Evolutionary conservation across 2,329 filamentous ascomycete species (phyloP).

Genomic region (Cladosporium austrohemisphaericum): DNA sequence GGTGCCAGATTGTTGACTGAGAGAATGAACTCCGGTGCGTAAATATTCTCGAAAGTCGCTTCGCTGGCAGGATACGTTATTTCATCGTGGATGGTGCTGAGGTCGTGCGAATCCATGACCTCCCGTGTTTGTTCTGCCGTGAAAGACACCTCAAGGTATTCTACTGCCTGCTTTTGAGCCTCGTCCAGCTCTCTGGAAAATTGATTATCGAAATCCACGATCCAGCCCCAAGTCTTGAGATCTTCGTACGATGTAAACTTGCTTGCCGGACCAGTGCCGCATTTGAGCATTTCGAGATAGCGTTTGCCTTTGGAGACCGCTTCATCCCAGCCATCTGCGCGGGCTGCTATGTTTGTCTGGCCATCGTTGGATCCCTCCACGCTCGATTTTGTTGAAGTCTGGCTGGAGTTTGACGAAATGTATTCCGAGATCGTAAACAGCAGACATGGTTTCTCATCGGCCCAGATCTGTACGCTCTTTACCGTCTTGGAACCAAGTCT

Average conservation of each 20-base stretch:
- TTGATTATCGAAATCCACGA: neutral
- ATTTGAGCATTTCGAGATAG: conserved; percentile 4
- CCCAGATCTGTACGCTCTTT: conserved; percentile 6
- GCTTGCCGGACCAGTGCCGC: neutral
- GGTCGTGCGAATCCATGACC: neutral
- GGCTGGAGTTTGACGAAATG: neutral
- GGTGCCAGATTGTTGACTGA: neutral
- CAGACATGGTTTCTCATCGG: neutral
- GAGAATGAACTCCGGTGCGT: conserved; percentile 4
- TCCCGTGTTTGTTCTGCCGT: neutral
- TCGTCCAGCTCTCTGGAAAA: neutral
- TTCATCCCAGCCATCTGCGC: neutral
- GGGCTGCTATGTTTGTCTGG: neutral
- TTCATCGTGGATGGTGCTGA: neutral
- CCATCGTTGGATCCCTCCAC: neutral
- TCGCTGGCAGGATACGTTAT: neutral
- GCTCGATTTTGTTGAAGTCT: too few species aligned
- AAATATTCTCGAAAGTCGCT: neutral
- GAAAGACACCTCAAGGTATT: neutral
- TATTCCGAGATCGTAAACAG: neutral
- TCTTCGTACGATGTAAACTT: neutral
- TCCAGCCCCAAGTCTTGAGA: conserved; percentile 4
- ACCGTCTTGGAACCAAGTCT: conserved; percentile 17
- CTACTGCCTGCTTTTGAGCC: neutral
- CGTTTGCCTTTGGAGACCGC: neutral